Conservation (phyloP, 768 basidiomycete genomes). For the Gymnopilus junonius region DNA sequence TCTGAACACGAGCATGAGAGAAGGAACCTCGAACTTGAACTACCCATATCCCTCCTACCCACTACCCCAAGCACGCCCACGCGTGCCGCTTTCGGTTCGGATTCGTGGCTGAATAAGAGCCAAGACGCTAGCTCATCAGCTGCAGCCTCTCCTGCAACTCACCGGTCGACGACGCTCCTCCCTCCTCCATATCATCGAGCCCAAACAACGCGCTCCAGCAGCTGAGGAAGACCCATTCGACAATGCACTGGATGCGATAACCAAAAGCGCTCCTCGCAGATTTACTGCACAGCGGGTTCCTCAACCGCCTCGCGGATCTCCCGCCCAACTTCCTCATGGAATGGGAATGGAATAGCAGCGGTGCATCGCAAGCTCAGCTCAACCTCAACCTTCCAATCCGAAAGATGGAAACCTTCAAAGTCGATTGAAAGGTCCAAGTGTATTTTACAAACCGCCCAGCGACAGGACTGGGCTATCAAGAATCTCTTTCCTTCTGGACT, state of each 20-base stretch:
- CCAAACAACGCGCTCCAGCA: conserved; percentile 29
- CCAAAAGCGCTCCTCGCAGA: conserved; percentile 73
- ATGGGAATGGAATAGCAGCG: too few species aligned
- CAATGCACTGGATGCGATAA: conserved; percentile 25
- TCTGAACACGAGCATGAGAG: neutral
- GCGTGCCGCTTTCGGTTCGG: conserved; percentile 27
- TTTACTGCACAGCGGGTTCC: conserved; percentile 77
- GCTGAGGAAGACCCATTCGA: conserved; percentile 26
- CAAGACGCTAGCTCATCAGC: conserved; percentile 3
- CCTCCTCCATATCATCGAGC: conserved; percentile 57
- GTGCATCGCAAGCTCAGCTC: neutral
- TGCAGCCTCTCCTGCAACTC: conserved; percentile 15
- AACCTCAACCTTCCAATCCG: conserved; percentile 31
- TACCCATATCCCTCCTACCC: neutral
- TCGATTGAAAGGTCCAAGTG: conserved; percentile 86
- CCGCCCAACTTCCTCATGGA: conserved; percentile 34
- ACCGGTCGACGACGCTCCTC: conserved; percentile 41
- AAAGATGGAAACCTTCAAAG: conserved; percentile 89
- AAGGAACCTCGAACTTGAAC: neutral
- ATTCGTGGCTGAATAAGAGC: conserved; percentile 17
- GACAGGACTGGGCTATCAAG: conserved; percentile 68
- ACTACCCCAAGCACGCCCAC: conserved; percentile 18
- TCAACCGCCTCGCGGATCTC: conserved; percentile 70
- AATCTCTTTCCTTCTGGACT: conserved; percentile 75
- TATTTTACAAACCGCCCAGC: conserved; percentile 82